A percentile compares a stretch with the other conserved stretches of the same genome.
phyloP scores from a whole-genome alignment of 1,139 yeast species.

The Geotrichum carabidarum region DNA sequence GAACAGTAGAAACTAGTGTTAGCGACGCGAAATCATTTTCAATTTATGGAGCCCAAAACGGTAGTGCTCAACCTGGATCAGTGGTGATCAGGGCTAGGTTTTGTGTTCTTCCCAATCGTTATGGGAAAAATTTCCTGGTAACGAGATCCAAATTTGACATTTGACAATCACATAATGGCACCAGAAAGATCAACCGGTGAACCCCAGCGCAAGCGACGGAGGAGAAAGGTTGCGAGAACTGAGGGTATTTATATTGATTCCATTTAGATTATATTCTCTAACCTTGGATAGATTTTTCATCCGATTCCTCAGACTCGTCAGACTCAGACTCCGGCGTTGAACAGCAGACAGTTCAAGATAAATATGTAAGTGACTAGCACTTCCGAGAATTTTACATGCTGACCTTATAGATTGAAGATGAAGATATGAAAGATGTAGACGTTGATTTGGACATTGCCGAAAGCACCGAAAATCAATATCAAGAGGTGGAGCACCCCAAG shows the following conservation, averaged over 20 bases:
- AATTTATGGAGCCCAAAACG: not conserved
- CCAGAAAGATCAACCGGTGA: constrained; percentile 16
- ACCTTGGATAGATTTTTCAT: constrained; percentile 28
- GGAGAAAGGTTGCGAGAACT: constrained; percentile 35
- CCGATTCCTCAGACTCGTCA: constrained; percentile 27
- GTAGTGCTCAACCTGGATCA: not conserved
- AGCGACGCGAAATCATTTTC: not conserved
- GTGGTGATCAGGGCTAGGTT: constrained; percentile 3
- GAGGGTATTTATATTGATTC: constrained; percentile 28
- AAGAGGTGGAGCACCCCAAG: constrained; percentile 16
- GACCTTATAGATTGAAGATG: not conserved
- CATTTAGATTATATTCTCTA: not conserved
- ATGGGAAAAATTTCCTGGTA: not conserved
- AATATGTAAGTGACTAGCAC: not conserved
- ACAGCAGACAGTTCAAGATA: constrained; percentile 2
- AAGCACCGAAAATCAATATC: not conserved
- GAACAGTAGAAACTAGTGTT: not conserved
- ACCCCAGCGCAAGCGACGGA: constrained; percentile 26
- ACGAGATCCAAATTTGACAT: not conserved
- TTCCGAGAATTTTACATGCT: not conserved
- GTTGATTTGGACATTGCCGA: constrained; percentile 9
- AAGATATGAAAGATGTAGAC: constrained; percentile 16
- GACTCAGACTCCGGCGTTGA: constrained; percentile 22
- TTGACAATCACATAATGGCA: constrained; percentile 11
- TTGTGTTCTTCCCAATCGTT: not conserved